phyloP scores from a whole-genome alignment of 2,329 filamentous ascomycete species.

The Sporothrix sp. region DNA sequence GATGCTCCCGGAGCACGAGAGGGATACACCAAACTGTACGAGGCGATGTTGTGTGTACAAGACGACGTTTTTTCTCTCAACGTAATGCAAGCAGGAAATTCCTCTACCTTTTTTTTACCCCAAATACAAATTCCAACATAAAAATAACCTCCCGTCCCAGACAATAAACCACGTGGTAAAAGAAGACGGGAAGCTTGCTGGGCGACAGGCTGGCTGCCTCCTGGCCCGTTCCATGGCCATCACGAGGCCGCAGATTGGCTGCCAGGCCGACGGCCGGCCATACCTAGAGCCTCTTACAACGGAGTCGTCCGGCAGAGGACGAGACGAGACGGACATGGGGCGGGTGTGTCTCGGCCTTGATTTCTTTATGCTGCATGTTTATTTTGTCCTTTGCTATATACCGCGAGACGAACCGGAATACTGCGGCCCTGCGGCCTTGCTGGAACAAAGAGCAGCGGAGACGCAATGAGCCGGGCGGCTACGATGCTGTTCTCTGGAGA shows the following conservation, averaged over 20 bases:
- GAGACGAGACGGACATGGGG: too few relatives aligned
- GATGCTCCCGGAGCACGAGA: too few relatives aligned
- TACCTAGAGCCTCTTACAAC: too few relatives aligned
- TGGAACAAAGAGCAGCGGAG: neutral
- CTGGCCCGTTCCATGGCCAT: neutral
- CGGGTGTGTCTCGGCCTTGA: neutral
- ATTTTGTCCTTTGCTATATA: neutral
- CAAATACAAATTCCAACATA: constrained; percentile 8
- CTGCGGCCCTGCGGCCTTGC: neutral
- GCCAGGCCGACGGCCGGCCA: too few relatives aligned
- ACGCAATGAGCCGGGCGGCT: neutral
- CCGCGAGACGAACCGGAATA: neutral
- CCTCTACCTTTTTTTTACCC: neutral
- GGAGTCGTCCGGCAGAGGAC: too few relatives aligned
- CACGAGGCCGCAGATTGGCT: too few relatives aligned
- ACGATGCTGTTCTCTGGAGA: neutral
- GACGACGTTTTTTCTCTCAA: constrained; percentile 1
- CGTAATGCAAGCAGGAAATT: constrained; percentile 14
- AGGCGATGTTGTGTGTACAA: neutral
- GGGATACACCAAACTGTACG: too few relatives aligned
- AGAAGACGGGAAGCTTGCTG: neutral
- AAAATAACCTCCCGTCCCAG: neutral
- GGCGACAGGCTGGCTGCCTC: neutral
- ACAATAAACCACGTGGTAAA: neutral
- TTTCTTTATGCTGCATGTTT: neutral